Evolutionary conservation across 2,329 filamentous ascomycete genomes (phyloP).

Genomic region (Xylaria sp.): DNA sequence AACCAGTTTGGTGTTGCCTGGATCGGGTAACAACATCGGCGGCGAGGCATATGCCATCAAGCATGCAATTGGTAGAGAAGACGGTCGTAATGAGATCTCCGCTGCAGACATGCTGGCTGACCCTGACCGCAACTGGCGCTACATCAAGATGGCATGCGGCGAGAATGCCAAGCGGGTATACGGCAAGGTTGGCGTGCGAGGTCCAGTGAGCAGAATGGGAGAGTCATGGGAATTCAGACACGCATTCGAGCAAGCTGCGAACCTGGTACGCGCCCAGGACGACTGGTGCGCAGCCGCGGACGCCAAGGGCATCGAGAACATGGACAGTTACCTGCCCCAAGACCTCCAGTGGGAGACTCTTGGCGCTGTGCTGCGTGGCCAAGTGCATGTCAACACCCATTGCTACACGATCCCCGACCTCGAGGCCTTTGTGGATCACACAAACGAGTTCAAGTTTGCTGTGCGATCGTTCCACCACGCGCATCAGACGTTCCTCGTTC

Average conservation of each 20-base stretch:
- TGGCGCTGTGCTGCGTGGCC: constrained; percentile 57
- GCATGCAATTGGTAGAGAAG: constrained; percentile 54
- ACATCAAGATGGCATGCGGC: constrained; percentile 73
- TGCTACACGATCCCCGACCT: constrained; percentile 67
- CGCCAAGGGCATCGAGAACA: constrained; percentile 42
- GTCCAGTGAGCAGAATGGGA: constrained; percentile 57
- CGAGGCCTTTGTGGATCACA: constrained; percentile 64
- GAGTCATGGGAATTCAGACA: constrained; percentile 66
- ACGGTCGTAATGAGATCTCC: constrained; percentile 59
- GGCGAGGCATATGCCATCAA: constrained; percentile 67
- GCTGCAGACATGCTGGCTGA: constrained; percentile 60
- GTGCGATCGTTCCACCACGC: constrained; percentile 66
- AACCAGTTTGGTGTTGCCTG: constrained; percentile 60
- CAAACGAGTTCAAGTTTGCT: constrained; percentile 65
- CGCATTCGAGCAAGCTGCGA: constrained; percentile 58
- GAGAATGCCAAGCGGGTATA: constrained; percentile 63
- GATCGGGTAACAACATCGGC: constrained; percentile 67
- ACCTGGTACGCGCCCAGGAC: constrained; percentile 54
- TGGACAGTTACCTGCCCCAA: constrained; percentile 55
- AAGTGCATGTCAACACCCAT: constrained; percentile 65
- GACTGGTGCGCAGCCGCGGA: constrained; percentile 61
- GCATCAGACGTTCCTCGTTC: constrained; percentile 60
- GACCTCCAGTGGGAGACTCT: constrained; percentile 60
- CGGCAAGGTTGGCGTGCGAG: constrained; percentile 47
- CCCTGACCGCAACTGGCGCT: constrained; percentile 59